Evolutionary conservation across 768 basidiomycete genomes (phyloP).

Genomic region (Arthromyces matolae): DNA sequence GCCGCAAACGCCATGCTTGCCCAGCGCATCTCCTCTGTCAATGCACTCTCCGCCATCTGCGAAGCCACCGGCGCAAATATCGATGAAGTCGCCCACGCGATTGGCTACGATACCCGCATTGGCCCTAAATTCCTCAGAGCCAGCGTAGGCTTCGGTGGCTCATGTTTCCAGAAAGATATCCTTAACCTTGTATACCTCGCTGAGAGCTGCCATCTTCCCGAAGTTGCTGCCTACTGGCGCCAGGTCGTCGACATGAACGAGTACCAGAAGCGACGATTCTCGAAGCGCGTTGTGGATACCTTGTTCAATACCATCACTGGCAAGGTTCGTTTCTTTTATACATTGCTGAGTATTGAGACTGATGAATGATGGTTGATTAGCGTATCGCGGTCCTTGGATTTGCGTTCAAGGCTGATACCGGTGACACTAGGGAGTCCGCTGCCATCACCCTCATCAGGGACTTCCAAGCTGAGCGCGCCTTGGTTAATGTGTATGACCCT

Average conservation of each 20-base stretch:
- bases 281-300: slow-evolving; percentile 92
- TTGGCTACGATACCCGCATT: slow-evolving; percentile 89
- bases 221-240: slow-evolving; percentile 96
- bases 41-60: slow-evolving; percentile 97
- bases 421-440: slow-evolving; percentile 97
- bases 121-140: slow-evolving; percentile 95
- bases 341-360: not conserved
- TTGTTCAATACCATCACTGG: slow-evolving; percentile 98
- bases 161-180: slow-evolving; percentile 99
- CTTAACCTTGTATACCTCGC: slow-evolving; percentile 97
- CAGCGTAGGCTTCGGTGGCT: slow-evolving; percentile 95
- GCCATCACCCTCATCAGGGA: slow-evolving; percentile 92
- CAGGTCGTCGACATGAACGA: slow-evolving; percentile 99
- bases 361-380: slow-evolving; percentile 29
- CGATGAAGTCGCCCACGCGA: slow-evolving; percentile 93
- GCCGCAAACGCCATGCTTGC: slow-evolving; percentile 99
- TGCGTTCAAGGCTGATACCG: slow-evolving; percentile 99
- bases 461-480: slow-evolving; percentile 87
- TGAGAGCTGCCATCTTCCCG: slow-evolving; percentile 91
- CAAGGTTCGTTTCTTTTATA: slow-evolving; percentile 57
- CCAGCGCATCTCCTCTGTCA: slow-evolving; percentile 97
- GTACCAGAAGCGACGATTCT: slow-evolving; percentile 95
- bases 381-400: slow-evolving; percentile 96
- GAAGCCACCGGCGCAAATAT: slow-evolving; percentile 99
- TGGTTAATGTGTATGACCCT: slow-evolving; percentile 89